A percentile compares a stretch with the other conserved stretches of the same genome.
Conservation (phyloP, 257 asterid species). For the Nicotiana sylvestris region DNA sequence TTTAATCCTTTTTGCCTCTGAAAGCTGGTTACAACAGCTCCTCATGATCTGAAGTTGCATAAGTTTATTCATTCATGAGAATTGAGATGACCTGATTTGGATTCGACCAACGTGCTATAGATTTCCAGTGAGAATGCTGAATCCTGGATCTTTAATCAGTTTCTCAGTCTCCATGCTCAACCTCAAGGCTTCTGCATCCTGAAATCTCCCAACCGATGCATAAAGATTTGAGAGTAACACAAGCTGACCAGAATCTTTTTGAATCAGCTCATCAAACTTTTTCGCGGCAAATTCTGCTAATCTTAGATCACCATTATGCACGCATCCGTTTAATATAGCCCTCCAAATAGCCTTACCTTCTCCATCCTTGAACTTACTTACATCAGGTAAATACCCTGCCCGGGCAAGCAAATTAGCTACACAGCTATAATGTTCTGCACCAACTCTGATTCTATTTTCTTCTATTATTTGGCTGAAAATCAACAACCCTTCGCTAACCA, state of each 20-base stretch:
- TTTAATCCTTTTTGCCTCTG: background rate
- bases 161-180: slow-evolving; percentile 13
- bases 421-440: slow-evolving; percentile 16
- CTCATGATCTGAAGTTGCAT: background rate
- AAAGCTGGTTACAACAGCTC: background rate
- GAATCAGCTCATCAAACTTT: slow-evolving; percentile 7
- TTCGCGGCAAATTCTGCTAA: slow-evolving; percentile 19
- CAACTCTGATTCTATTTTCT: background rate
- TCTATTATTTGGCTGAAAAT: slow-evolving; percentile 13
- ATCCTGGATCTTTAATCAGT: slow-evolving; percentile 16
- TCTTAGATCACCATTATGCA: slow-evolving; percentile 6
- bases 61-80: background rate
- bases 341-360: slow-evolving; percentile 6
- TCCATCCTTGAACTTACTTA: background rate
- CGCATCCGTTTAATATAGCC: slow-evolving; percentile 13
- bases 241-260: slow-evolving; percentile 15
- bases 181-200: slow-evolving; percentile 23
- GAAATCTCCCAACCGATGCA: slow-evolving; percentile 22
- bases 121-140: slow-evolving; percentile 11
- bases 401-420: slow-evolving; percentile 19
- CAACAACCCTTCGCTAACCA: slow-evolving; percentile 13
- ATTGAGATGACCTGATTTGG: background rate
- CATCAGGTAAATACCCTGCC: slow-evolving; percentile 15
- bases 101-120: slow-evolving; percentile 1
- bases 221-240: slow-evolving; percentile 22